Conservation (phyloP, 495 filamentous ascomycete species). For the Neurospora hispaniola region DNA sequence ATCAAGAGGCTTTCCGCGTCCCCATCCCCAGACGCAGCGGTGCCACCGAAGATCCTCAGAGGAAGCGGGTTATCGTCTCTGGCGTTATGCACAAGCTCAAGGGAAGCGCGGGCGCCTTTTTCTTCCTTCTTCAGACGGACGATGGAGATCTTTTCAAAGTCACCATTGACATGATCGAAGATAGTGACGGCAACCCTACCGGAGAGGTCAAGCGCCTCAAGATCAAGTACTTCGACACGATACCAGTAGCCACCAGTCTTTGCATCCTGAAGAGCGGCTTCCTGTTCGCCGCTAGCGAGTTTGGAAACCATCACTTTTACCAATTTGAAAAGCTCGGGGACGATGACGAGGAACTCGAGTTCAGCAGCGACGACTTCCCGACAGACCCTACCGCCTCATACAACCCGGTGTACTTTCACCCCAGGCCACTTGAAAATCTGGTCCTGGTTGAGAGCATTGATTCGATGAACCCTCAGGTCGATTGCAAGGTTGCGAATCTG, state of each 20-base stretch:
- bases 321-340: conserved; percentile 98
- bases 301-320: conserved; percentile 89
- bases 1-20: conserved; percentile 79
- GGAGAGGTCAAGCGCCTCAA: conserved; percentile 72
- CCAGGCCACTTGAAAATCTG: conserved; percentile 68
- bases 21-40: conserved; percentile 79
- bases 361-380: conserved; percentile 71
- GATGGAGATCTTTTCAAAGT: conserved; percentile 98
- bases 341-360: conserved; percentile 80
- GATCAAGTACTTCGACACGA: conserved; percentile 97
- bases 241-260: conserved; percentile 74
- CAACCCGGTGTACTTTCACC: conserved; percentile 72
- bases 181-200: conserved; percentile 64
- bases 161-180: conserved; percentile 80
- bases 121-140: conserved; percentile 90
- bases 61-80: conserved; percentile 74
- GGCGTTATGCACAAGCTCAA: conserved; percentile 96
- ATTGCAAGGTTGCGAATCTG: conserved; percentile 81
- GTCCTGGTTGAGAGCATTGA: conserved; percentile 77
- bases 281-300: conserved; percentile 84
- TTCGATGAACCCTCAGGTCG: conserved; percentile 81
- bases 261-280: conserved; percentile 94
- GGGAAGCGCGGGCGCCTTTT: conserved; percentile 73
- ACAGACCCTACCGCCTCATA: conserved; percentile 59
- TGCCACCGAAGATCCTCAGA: conserved; percentile 80